Evolutionary conservation across 1,284 basidiomycete species (phyloP).

Genomic region (Kalmanozyma brasiliensis): DNA sequence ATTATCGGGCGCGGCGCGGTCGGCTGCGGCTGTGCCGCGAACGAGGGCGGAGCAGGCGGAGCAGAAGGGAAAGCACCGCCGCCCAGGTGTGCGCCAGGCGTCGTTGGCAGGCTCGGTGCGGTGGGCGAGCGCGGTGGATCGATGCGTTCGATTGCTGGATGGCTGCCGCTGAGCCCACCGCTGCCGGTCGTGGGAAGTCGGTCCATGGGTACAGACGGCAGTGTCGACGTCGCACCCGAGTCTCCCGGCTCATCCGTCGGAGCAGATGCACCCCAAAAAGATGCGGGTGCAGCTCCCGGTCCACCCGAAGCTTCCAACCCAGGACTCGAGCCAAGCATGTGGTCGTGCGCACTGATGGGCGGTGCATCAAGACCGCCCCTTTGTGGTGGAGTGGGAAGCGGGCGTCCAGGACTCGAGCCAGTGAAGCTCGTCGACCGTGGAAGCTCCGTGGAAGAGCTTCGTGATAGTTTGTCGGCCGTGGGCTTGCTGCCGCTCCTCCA

Average conservation of each 20-base stretch:
- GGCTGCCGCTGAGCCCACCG: constrained; percentile 1
- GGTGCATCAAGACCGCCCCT: constrained; percentile 36
- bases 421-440: constrained; percentile 23
- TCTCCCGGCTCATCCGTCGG: neutral
- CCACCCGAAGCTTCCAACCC: constrained; percentile 15
- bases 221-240: constrained; percentile 3
- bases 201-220: constrained; percentile 31
- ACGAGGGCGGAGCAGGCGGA: constrained; percentile 68
- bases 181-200: constrained; percentile 5
- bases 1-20: constrained; percentile 52
- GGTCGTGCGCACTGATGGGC: constrained; percentile 33
- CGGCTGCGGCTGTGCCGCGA: constrained; percentile 28
- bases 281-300: constrained; percentile 37
- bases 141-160: constrained; percentile 39
- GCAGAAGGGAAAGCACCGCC: constrained; percentile 66
- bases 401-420: constrained; percentile 31
- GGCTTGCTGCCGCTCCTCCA: constrained; percentile 19
- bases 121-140: constrained; percentile 29
- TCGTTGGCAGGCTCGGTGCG: constrained; percentile 10
- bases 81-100: constrained; percentile 6
- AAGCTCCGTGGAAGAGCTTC: constrained; percentile 20
- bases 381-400: constrained; percentile 47
- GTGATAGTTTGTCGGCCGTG: constrained; percentile 12
- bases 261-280: constrained; percentile 30
- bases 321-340: constrained; percentile 48